A percentile compares a stretch with the other conserved stretches of the same genome.
phyloP scores from a whole-genome alignment of 2,329 filamentous ascomycete genomes.

The Scopulariopsis brevicaulis region DNA sequence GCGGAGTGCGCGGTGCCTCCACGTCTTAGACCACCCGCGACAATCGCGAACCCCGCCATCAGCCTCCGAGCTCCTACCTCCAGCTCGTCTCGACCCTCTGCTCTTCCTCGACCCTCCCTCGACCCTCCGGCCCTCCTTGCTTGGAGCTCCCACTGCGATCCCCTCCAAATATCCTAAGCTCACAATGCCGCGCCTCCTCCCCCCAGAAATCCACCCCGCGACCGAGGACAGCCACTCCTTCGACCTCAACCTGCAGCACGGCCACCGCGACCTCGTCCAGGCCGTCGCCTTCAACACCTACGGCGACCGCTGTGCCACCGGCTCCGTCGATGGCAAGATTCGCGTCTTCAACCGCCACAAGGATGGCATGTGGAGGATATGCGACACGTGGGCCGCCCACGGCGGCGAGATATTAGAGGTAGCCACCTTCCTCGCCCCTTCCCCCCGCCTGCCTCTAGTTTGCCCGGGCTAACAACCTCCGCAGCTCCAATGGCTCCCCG shows the following conservation, averaged over 20 bases:
- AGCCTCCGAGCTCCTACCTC: not conserved
- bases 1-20: not conserved
- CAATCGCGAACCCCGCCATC: not conserved
- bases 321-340: constrained; percentile 84
- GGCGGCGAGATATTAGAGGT: constrained; percentile 85
- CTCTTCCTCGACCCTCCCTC: not conserved
- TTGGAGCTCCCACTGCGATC: not conserved
- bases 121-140: not conserved
- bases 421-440: constrained; percentile 17
- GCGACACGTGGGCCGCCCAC: constrained; percentile 84
- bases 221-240: constrained; percentile 35
- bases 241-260: constrained; percentile 56
- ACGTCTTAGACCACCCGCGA: not conserved
- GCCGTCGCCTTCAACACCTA: constrained; percentile 86
- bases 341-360: constrained; percentile 82
- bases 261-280: constrained; percentile 70
- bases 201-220: constrained; percentile 5
- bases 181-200: constrained; percentile 8
- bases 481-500: constrained; percentile 86
- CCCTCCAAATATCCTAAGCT: not conserved
- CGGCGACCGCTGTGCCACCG: constrained; percentile 82
- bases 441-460: not conserved
- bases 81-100: not conserved
- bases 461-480: not conserved
- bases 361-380: constrained; percentile 65